Conservation (phyloP, 202 grass and related monocot species). For the Panicum hallii region DNA sequence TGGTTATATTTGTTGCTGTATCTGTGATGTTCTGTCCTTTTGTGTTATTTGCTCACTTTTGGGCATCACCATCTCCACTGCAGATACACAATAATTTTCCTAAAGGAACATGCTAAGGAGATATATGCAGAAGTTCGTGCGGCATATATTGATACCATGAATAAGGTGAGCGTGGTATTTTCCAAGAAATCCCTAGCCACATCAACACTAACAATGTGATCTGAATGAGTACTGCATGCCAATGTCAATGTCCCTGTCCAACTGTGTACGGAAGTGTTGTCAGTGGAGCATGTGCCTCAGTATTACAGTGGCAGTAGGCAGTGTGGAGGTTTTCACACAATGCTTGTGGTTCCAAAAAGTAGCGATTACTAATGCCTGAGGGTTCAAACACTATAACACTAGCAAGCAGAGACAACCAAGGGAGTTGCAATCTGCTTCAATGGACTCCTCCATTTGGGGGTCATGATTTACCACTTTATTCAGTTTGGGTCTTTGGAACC, state of each 20-base stretch:
- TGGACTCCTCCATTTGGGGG: neutral
- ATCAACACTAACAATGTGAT: slow-evolving; percentile 22
- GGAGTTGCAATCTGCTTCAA: neutral
- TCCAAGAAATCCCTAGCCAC: neutral
- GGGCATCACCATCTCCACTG: neutral
- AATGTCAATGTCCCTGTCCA: slow-evolving; percentile 10
- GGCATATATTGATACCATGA: slow-evolving; percentile 99
- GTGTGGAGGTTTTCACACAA: slow-evolving; percentile 3
- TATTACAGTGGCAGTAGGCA: slow-evolving; percentile 29
- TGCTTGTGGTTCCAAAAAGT: slow-evolving; percentile 18
- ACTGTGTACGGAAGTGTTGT: slow-evolving; percentile 1
- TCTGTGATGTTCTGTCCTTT: neutral
- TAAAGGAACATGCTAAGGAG: slow-evolving; percentile 98
- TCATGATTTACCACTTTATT: neutral
- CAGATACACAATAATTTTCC: slow-evolving; percentile 84
- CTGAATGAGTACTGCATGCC: slow-evolving; percentile 1
- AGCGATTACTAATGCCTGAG: neutral
- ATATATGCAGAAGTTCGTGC: slow-evolving; percentile 90
- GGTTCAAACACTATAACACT: neutral
- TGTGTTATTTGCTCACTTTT: slow-evolving; percentile 20
- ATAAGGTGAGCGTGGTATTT: slow-evolving; percentile 69
- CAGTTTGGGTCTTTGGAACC: neutral
- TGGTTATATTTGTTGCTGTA: slow-evolving; percentile 1
- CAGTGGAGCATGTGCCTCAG: neutral
- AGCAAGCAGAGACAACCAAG: neutral